phyloP scores from a whole-genome alignment of 495 filamentous ascomycete genomes.

The Polyplosphaeria fusca region DNA sequence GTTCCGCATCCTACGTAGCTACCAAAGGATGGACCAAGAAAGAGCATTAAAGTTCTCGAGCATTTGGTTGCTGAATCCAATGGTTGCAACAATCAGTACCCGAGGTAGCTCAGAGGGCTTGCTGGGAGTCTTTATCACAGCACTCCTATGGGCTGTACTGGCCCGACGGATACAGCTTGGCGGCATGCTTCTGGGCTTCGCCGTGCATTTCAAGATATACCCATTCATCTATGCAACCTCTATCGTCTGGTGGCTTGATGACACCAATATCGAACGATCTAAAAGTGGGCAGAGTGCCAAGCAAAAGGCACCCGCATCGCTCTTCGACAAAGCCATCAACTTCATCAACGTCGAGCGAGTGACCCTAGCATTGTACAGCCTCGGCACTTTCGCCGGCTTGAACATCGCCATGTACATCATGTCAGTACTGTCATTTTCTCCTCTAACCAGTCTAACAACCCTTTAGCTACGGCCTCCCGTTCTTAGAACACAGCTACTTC shows the following conservation, averaged over 20 bases:
- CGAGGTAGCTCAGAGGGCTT: constrained; percentile 90
- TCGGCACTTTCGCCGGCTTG: constrained; percentile 65
- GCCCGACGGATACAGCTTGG: constrained; percentile 58
- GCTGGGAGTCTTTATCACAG: constrained; percentile 76
- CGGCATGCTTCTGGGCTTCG: constrained; percentile 72
- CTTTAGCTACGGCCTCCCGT: constrained; percentile 65
- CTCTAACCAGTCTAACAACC: no score
- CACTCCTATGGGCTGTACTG: constrained; percentile 75
- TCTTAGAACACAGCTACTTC: constrained; percentile 83
- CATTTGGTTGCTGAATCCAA: constrained; percentile 93
- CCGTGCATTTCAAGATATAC: constrained; percentile 98
- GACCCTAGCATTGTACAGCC: constrained; percentile 59
- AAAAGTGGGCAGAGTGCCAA: neutral
- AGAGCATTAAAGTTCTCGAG: constrained; percentile 69
- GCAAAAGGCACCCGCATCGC: neutral
- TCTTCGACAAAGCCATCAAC: constrained; percentile 27
- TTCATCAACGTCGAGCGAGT: constrained; percentile 65
- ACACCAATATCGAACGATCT: constrained; percentile 39
- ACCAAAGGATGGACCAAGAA: constrained; percentile 47
- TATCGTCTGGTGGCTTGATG: constrained; percentile 84
- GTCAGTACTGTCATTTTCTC: constrained; percentile 44
- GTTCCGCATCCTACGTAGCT: constrained; percentile 53
- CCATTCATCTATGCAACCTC: constrained; percentile 90
- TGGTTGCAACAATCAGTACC: constrained; percentile 96
- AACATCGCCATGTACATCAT: constrained; percentile 74